Evolutionary conservation across 2,329 filamentous ascomycete species (phyloP).

Genomic region (Remersonia thermophila): DNA sequence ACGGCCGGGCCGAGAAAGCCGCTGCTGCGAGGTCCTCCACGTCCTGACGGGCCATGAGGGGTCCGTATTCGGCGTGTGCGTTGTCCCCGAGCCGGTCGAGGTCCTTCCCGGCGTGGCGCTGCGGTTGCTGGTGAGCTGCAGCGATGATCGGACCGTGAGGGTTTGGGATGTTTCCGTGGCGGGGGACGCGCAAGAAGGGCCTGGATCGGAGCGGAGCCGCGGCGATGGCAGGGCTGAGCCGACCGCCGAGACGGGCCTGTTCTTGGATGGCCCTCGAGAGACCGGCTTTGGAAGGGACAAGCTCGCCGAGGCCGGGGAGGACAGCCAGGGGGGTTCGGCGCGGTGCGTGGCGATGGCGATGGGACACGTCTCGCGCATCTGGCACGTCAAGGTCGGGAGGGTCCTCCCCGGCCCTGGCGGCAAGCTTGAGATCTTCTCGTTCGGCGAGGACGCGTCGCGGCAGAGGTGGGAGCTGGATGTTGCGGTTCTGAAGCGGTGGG

Average conservation of each 20-base stretch:
- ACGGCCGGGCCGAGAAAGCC: not conserved
- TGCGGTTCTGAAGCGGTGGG: constrained; percentile 3
- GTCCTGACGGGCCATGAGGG: constrained; percentile 67
- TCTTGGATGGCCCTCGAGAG: constrained; percentile 25
- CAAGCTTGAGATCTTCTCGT: constrained; percentile 44
- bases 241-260: constrained; percentile 17
- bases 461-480: constrained; percentile 53
- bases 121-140: constrained; percentile 77
- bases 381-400: constrained; percentile 58
- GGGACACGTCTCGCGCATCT: constrained; percentile 83
- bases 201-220: too few relatives aligned
- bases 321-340: constrained; percentile 20
- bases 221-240: too few relatives aligned
- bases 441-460: constrained; percentile 72
- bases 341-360: constrained; percentile 57
- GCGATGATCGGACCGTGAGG: constrained; percentile 81
- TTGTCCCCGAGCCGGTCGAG: constrained; percentile 45
- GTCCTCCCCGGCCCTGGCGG: not conserved
- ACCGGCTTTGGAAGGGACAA: constrained; percentile 50
- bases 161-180: constrained; percentile 68
- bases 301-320: constrained; percentile 18
- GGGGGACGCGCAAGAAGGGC: too few relatives aligned
- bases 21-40: constrained; percentile 31
- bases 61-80: constrained; percentile 80
- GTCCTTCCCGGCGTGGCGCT: constrained; percentile 26